Conservation (phyloP, 805 yeast species). For the Ogataea ramenticola region DNA sequence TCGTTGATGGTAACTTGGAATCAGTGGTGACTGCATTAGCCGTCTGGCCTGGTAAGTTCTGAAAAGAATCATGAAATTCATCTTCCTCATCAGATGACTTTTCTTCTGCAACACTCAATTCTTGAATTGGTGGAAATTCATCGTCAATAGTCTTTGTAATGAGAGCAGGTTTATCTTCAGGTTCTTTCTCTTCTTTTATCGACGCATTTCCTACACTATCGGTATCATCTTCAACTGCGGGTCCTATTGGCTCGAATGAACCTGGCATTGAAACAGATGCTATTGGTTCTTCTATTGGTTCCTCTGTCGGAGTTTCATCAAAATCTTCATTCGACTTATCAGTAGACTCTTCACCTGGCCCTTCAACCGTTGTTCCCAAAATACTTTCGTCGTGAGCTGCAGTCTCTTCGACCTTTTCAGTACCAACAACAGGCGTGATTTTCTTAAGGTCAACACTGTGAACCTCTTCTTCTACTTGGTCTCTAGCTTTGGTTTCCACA, state of each 20-base stretch:
- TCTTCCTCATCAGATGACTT: conserved; percentile 29
- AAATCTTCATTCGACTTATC: neutral
- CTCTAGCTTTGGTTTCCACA: too few species aligned
- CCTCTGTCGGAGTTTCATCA: neutral
- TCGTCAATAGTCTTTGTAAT: conserved; percentile 21
- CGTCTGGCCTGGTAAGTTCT: neutral
- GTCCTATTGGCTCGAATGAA: conserved; percentile 7
- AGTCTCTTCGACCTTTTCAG: neutral
- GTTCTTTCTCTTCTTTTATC: neutral
- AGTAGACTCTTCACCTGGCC: conserved; percentile 10
- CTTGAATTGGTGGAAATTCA: conserved; percentile 60
- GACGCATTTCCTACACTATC: conserved; percentile 2
- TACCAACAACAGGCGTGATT: neutral
- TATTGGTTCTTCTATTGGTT: neutral
- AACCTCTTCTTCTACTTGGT: neutral
- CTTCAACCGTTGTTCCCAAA: conserved; percentile 11
- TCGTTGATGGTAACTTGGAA: conserved; percentile 8
- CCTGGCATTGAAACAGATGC: conserved; percentile 2
- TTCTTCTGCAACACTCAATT: conserved; percentile 35
- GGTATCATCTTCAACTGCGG: conserved; percentile 11
- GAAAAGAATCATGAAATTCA: neutral
- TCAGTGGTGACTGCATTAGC: conserved; percentile 6
- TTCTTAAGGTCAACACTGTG: too few species aligned
- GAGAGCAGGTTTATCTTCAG: neutral
- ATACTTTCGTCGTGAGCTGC: too few species aligned